Evolutionary conservation across 257 asterid species (phyloP).

Genomic region (Lithospermum erythrorhizon): DNA sequence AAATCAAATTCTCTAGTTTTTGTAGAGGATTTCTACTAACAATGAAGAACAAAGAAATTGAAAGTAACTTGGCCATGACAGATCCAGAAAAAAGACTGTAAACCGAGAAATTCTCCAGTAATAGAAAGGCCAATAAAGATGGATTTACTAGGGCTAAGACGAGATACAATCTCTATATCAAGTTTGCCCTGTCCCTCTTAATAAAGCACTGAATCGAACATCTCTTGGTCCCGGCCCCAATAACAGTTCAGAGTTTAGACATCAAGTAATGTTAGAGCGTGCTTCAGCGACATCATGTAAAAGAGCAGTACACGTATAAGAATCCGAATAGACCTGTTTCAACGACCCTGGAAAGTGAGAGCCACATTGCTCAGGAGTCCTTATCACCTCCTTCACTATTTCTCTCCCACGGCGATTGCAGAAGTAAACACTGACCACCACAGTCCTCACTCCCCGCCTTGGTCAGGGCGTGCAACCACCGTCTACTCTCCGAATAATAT

Average conservation of each 20-base stretch:
- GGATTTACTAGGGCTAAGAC: constrained; percentile 54
- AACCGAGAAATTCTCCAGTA: background rate
- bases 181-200: constrained; percentile 60
- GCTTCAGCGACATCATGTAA: background rate
- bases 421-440: constrained; percentile 52
- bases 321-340: constrained; percentile 36
- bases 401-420: constrained; percentile 69
- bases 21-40: no score
- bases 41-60: no score
- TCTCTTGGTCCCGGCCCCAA: constrained; percentile 76
- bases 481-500: constrained; percentile 43
- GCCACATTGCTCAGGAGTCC: constrained; percentile 62
- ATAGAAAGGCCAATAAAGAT: background rate
- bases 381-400: constrained; percentile 32
- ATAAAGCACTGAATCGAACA: constrained; percentile 61
- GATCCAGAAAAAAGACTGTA: background rate
- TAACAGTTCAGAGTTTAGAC: background rate
- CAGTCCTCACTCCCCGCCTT: constrained; percentile 36
- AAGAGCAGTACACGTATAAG: background rate
- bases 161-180: constrained; percentile 44
- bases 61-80: no score
- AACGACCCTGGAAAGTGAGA: constrained; percentile 55
- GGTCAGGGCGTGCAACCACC: constrained; percentile 49
- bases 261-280: constrained; percentile 3
- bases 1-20: no score